Base-by-base conservation (phyloP, 306 rosid genomes). In the Sechiopsis laciniata region DNA sequence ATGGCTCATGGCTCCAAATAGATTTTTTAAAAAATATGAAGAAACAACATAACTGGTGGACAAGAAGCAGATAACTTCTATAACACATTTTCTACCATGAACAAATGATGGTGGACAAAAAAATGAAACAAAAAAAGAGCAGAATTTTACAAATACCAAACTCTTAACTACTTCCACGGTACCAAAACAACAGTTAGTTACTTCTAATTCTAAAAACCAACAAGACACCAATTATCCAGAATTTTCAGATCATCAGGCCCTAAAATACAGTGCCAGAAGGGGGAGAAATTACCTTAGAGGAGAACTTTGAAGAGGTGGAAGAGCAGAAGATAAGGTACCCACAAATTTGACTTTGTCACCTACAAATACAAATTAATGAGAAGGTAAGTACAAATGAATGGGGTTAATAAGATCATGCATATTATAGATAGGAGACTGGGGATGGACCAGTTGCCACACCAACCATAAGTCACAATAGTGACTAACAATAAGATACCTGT, bases 331-430 rank as follows among this genome's bases (percentile, higher is more conserved):
- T 62, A 82, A 7, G 6, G 86, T 61, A 71, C 97, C 99, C 51
- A 95, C 85, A 81, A 80, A 95, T 83, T 83, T 95, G 40, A 95
- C 99, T 65, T 91, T 83, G 79, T 91, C 99, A 75, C 99, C 99
- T 95, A 85, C 79, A 86, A 72, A 74, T 95, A 85, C 79, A 86
- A 72, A 74, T 75, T 77, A 68, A 48, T 67, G 20, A 82, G 62
- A 63, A 8, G 53, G 15, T 48, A 48, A 48, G 53, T 94, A 85
- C 79, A 86, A 72, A 37, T 70, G 24, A 80, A 32, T 32, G 63
- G 60, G 17, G 42, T 54, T 52, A 54, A 60, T 1, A 76, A 20
- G 53, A 8, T 58, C 46, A 50, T 50, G 16, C 45, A 46, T 40
- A 58, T 54, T 32, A 35, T 17, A 24, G 55, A 35, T 63, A 40